Conservation (phyloP, 164 flowering plant species). For the Hamamelis virginiana region DNA sequence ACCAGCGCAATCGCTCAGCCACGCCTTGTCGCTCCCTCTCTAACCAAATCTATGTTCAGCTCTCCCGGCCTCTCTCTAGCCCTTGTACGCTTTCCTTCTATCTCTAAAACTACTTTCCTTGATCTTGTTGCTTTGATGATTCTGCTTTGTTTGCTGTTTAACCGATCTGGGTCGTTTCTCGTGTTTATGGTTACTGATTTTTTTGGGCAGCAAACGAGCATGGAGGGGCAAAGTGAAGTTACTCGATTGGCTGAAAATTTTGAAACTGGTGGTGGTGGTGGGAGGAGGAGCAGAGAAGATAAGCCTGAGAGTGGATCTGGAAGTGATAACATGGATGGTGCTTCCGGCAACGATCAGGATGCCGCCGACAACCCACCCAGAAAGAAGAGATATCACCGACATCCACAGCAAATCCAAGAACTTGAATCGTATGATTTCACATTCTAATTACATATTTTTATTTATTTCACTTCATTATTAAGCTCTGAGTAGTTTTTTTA, state of each 20-base stretch:
- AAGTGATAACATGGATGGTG: slow-evolving; percentile 88
- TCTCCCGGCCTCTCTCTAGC: slow-evolving; percentile 97
- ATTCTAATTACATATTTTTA: background rate
- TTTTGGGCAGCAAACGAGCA: slow-evolving; percentile 54
- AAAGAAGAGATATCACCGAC: slow-evolving; percentile 94
- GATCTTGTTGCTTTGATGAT: background rate
- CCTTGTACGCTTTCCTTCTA: slow-evolving; percentile 46
- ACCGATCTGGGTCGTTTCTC: slow-evolving; percentile 4
- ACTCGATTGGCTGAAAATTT: slow-evolving; percentile 46
- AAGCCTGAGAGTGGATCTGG: slow-evolving; percentile 97
- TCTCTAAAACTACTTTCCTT: background rate
- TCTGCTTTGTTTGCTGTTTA: slow-evolving; percentile 4
- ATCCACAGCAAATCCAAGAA: slow-evolving; percentile 98
- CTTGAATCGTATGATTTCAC: slow-evolving; percentile 72
- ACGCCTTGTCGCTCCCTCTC: slow-evolving; percentile 46
- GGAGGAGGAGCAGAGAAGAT: slow-evolving; percentile 65
- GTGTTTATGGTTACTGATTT: background rate
- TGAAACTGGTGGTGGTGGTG: slow-evolving; percentile 21
- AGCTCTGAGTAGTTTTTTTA: background rate
- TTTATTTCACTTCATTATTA: background rate
- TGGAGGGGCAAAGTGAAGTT: slow-evolving; percentile 68
- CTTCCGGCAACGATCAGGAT: slow-evolving; percentile 82
- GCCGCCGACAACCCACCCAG: slow-evolving; percentile 72
- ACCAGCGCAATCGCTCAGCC: slow-evolving; percentile 61
- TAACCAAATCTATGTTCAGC: slow-evolving; percentile 73